A percentile compares a stretch with the other conserved stretches of the same genome.
Evolutionary conservation across 176 grass and related monocot species (phyloP).

Genomic region (Stipa capillata): DNA sequence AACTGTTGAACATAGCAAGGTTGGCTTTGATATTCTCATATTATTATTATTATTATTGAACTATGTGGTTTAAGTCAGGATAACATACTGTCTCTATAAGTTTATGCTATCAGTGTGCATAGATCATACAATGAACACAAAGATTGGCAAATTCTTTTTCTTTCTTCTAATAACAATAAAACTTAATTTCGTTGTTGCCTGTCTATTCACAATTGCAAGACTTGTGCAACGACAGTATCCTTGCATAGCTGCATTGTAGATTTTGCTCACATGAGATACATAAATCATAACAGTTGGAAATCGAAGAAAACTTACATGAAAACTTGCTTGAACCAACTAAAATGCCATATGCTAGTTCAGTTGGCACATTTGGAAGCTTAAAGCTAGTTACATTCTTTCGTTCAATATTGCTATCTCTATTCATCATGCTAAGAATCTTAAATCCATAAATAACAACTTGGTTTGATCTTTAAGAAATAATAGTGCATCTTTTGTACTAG

Average conservation of each 20-base stretch:
- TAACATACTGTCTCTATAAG: neutral
- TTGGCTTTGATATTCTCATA: neutral
- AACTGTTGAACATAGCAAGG: neutral
- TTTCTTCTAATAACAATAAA: neutral
- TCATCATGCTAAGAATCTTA: neutral
- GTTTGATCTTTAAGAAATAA: neutral
- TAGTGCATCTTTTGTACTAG: neutral
- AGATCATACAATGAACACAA: neutral
- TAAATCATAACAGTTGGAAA: neutral
- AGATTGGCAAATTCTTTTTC: neutral
- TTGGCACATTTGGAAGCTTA: neutral
- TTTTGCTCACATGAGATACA: neutral
- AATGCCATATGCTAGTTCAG: neutral
- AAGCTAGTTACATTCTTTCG: neutral
- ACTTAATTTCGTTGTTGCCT: neutral
- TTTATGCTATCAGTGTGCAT: neutral
- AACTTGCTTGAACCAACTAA: neutral
- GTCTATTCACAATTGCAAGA: neutral
- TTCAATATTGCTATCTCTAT: neutral
- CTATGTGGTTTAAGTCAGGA: neutral
- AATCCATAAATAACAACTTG: neutral
- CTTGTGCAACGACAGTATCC: neutral
- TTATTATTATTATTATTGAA: neutral
- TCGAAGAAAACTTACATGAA: neutral
- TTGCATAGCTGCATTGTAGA: neutral